phyloP scores from a whole-genome alignment of 169 alveolate species.

The Condylostoma magnum region DNA sequence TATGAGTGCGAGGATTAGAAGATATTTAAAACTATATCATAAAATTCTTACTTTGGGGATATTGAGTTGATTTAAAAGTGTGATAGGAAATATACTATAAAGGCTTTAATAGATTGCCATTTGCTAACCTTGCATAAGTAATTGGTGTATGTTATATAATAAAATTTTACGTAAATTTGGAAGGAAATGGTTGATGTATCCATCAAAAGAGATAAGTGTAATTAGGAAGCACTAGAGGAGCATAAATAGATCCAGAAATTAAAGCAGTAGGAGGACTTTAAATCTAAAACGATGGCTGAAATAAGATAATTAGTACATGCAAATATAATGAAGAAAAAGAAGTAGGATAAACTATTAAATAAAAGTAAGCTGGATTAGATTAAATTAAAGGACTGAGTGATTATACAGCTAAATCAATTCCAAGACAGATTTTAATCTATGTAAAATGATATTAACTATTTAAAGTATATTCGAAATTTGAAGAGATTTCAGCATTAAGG shows the following conservation, averaged over 20 bases:
- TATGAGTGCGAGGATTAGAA: background rate
- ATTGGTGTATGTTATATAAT: constrained; percentile 28
- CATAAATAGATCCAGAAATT: background rate
- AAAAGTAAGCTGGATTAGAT: too few species aligned
- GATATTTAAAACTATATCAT: background rate
- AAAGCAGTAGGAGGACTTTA: too few species aligned
- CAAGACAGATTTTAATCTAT: too few species aligned
- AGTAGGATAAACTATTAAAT: too few species aligned
- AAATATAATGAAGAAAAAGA: too few species aligned
- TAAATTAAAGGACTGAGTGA: too few species aligned
- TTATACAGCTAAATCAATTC: too few species aligned
- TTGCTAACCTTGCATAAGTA: constrained; percentile 26
- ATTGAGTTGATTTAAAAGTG: constrained; percentile 1
- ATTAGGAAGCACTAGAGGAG: constrained; percentile 25
- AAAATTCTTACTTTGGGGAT: constrained; percentile 21
- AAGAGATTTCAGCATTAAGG: too few species aligned
- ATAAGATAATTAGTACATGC: too few species aligned
- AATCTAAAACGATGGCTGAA: too few species aligned
- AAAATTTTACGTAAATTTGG: constrained; percentile 43
- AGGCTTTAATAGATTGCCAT: constrained; percentile 35
- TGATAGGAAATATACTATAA: constrained; percentile 26
- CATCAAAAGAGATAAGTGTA: constrained; percentile 30
- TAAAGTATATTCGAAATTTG: too few species aligned
- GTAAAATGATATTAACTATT: too few species aligned
- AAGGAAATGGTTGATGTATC: constrained; percentile 38